Evolutionary conservation across 2,329 filamentous ascomycete genomes (phyloP).

Genomic region (Fusarium sp.): DNA sequence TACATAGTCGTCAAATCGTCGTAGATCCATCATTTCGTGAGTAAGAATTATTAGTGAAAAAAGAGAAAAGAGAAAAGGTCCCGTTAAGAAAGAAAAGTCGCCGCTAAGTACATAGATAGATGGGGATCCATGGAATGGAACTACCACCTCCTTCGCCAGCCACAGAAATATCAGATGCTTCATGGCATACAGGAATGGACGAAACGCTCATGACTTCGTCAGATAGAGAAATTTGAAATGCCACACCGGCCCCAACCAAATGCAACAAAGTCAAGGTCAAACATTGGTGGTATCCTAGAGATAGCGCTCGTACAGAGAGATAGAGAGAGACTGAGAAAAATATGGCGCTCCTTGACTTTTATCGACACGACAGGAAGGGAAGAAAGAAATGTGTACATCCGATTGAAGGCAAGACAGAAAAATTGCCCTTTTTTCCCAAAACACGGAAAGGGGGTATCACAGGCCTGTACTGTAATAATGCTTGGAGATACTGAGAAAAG

Average conservation of each 20-base stretch:
- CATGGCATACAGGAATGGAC: slow-evolving; percentile 43
- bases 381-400: slow-evolving; percentile 46
- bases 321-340: slow-evolving; percentile 42
- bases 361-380: slow-evolving; percentile 45
- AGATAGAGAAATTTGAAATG: slow-evolving; percentile 44
- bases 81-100: slow-evolving; percentile 42
- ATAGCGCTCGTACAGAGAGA: slow-evolving; percentile 47
- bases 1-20: slow-evolving; percentile 32
- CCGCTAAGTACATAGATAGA: slow-evolving; percentile 47
- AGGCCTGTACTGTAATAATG: slow-evolving; percentile 39
- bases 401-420: slow-evolving; percentile 49
- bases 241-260: slow-evolving; percentile 42
- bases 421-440: slow-evolving; percentile 30
- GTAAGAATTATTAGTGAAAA: slow-evolving; percentile 33
- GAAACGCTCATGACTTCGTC: slow-evolving; percentile 47
- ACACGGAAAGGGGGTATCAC: slow-evolving; percentile 37
- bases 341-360: slow-evolving; percentile 47
- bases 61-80: slow-evolving; percentile 32
- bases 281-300: slow-evolving; percentile 49
- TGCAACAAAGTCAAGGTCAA: slow-evolving; percentile 41
- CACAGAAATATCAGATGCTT: slow-evolving; percentile 44
- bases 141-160: slow-evolving; percentile 40
- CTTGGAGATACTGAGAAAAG: slow-evolving; percentile 40
- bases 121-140: slow-evolving; percentile 43
- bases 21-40: slow-evolving; percentile 33